Base-by-base conservation (phyloP, 1,139 yeast genomes). In the Scheffersomyces insectosa region DNA sequence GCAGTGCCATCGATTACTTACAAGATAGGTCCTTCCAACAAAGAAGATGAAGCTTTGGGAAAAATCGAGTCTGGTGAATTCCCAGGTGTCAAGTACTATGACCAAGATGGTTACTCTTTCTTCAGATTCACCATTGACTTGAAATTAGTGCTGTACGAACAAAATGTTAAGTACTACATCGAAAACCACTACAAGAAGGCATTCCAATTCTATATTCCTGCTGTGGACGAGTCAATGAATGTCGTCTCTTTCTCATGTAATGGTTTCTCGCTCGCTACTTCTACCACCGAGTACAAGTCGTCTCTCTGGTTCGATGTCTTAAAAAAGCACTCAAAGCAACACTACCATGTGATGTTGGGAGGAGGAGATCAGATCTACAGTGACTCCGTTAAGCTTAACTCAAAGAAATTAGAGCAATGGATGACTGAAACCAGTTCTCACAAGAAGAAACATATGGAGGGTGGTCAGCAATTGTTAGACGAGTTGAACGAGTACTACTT, bases 351-450 rank as follows among this genome's bases (percentile, higher is more conserved):
- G 5, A 90, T 91, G 96, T 72, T 91, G 35, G 98, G 98, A 15
- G 98, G 98, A 39, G 99, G 99, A 29, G 99, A 93, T 63, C 99
- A 93, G 66, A 78, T 93, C 42, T 93, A 93, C 63, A 83, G 91
- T 44, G 98, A 93, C 64, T 75, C 90, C 3, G 82, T 93, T 52
- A 87, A 85, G 60, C 56, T 78, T 31, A 73, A 81, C 35, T 80
- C 85, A 5, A 57, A 72, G 38, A 69, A 72, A 30, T 76, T 85
- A 52, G 66, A 75, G 47, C 63, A 79, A 34, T 91, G 97, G 97
- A 64, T 82, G 36, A 59, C 68, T 28, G 81, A 78, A 48, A 71
- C 68, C 36, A 77, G 77, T 50, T 70, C 78, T 33, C 46, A 70
- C 51, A 72, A 70, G 50, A 83, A 82, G 54, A 44, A 49, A 11